Base-by-base conservation (phyloP, 495 filamentous ascomycete species). In the Podospora tetraspora region DNA sequence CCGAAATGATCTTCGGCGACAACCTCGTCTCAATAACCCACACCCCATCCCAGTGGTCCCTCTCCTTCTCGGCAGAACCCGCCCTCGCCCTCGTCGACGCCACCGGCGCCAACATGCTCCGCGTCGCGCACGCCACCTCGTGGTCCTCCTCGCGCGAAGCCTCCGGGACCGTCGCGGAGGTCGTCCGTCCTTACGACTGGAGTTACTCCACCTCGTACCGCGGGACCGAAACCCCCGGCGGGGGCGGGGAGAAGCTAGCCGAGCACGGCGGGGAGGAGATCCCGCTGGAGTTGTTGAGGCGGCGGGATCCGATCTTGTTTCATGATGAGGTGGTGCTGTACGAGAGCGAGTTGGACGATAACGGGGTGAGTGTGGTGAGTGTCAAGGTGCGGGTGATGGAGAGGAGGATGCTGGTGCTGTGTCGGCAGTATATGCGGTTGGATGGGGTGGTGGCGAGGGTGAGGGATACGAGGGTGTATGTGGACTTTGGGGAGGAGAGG, bases 1-100 rank as follows among this genome's bases (percentile, higher is more conserved):
- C 96, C 2, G 95, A 99, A 80, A 99, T 99, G 95, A 99, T 99
- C 43, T 99, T 99, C 73, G 95, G 95, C 34, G 93, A 99, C 80
- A 99, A 99, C 78, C 82, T 87, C 34, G 88, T 96, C 25, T 77
- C 83, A 3, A 84, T 99, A 25, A 84, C 88, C 66, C 92, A 98
- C 78, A 64, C 79, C 23, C 81, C 82, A 22, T 87, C 82, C 66
- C 87, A 87, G 9, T 98, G 93, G 92, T 78, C 80, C 4, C 84
- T 98, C 63, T 75, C 81, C 16, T 99, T 99, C 80, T 90, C 90
- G 70, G 90, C 96, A 21, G 90, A 88, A 67, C 91, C 93, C 75
- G 95, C 94, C 6, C 83, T 99, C 63, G 91, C 95, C 76, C 81
- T 84, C 64, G 96, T 99, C 27, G 93, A 97, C 80, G 98, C 98